phyloP scores from a whole-genome alignment of 1,139 yeast species.

The Keqinozyma sinolaborantium region DNA sequence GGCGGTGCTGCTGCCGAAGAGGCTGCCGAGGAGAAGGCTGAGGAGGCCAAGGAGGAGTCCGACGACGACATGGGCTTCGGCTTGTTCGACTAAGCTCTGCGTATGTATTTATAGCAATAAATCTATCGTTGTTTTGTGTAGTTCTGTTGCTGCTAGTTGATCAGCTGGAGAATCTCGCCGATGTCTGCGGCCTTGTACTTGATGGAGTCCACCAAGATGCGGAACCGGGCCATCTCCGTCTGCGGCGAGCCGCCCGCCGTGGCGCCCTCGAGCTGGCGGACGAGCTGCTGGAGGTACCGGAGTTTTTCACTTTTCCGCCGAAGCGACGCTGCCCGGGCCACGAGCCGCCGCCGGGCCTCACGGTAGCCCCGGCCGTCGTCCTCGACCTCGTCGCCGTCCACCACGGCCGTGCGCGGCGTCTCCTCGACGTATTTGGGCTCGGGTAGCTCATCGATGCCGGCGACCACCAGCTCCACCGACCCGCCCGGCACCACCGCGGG shows the following conservation, averaged over 20 bases:
- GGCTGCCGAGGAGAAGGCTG: constrained; percentile 36
- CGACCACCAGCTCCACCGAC: constrained; percentile 17
- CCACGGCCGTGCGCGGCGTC: constrained; percentile 5
- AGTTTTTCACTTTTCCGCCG: constrained; percentile 25
- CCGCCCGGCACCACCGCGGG: constrained; percentile 30
- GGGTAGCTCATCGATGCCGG: constrained; percentile 29
- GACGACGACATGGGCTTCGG: constrained; percentile 88
- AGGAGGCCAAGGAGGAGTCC: constrained; percentile 36
- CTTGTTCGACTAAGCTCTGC: constrained; percentile 65
- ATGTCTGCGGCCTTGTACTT: constrained; percentile 8
- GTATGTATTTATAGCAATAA: constrained; percentile 3
- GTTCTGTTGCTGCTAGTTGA: too few species aligned
- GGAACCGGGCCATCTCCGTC: constrained; percentile 26
- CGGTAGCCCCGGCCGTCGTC: constrained; percentile 18
- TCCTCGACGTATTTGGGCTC: constrained; percentile 27
- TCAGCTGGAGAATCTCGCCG: background rate
- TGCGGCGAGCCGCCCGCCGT: constrained; percentile 13
- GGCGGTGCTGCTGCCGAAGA: constrained; percentile 38
- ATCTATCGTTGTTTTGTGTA: background rate
- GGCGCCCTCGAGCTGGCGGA: constrained; percentile 17
- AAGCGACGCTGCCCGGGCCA: constrained; percentile 15
- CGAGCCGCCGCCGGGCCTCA: constrained; percentile 16
- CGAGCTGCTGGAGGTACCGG: constrained; percentile 20
- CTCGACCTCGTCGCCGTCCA: constrained; percentile 6
- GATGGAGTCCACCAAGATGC: constrained; percentile 25